phyloP scores from a whole-genome alignment of 129 eudicot species.

The Mikania micrantha region DNA sequence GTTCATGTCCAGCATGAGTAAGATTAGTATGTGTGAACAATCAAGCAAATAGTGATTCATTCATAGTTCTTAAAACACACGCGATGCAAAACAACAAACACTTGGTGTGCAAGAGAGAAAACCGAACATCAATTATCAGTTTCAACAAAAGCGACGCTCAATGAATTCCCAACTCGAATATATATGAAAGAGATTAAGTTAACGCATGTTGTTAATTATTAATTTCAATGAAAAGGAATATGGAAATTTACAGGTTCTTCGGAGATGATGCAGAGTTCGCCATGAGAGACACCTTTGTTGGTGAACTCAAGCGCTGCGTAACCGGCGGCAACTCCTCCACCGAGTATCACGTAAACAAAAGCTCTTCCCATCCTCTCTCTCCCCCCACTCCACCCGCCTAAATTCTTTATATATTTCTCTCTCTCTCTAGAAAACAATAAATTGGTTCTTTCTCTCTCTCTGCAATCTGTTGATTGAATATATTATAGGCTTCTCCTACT shows the following conservation, averaged over 20 bases:
- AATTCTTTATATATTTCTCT: slow-evolving; percentile 22
- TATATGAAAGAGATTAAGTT: background rate
- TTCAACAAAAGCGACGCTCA: slow-evolving; percentile 11
- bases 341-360: slow-evolving; percentile 78
- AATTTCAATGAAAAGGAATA: slow-evolving; percentile 16
- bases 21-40: too few species aligned
- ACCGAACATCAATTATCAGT: slow-evolving; percentile 7
- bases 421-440: slow-evolving; percentile 2
- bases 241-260: slow-evolving; percentile 61
- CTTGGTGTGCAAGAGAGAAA: slow-evolving; percentile 15
- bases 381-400: slow-evolving; percentile 18
- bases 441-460: background rate
- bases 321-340: slow-evolving; percentile 98
- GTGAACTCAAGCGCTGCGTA: slow-evolving; percentile 96
- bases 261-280: slow-evolving; percentile 95
- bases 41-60: slow-evolving; percentile 10
- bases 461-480: background rate
- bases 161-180: background rate
- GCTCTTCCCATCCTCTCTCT: slow-evolving; percentile 68
- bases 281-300: slow-evolving; percentile 61
- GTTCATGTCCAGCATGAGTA: too few species aligned
- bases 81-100: slow-evolving; percentile 22
- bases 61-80: slow-evolving; percentile 6
- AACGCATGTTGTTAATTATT: background rate
- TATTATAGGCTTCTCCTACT: background rate